These are phyloP conservation scores for Ophiocordyceps australis DNA, from an alignment of 2,329 filamentous ascomycete genomes.

Conservation along the genomic window DNA sequence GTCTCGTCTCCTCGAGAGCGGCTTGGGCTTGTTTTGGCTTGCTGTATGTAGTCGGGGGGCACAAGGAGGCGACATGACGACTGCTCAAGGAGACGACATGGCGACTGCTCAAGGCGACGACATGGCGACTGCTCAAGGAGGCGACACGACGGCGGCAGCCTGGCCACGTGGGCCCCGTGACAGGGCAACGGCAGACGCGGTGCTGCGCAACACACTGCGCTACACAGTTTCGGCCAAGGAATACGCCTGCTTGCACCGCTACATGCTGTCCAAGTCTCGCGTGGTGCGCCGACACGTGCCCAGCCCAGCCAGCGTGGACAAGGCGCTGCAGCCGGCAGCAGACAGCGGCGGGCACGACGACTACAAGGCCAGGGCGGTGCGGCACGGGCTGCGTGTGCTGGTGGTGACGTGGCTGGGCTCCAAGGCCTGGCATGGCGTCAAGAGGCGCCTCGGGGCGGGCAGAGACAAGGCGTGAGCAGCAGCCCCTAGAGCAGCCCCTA, in stretches of 20 bases:
- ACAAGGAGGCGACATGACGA: too few species aligned
- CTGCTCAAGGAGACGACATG: too few species aligned
- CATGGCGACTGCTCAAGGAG: too few species aligned
- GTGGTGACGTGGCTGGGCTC: conserved; percentile 41
- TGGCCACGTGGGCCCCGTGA: too few species aligned
- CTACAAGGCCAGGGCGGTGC: conserved; percentile 51
- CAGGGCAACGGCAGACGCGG: too few species aligned
- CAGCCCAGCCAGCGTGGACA: conserved; percentile 33
- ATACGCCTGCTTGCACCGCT: conserved; percentile 70
- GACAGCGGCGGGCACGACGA: conserved; percentile 35
- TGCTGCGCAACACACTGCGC: conserved; percentile 70
- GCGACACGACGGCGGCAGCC: too few species aligned
- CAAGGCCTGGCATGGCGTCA: conserved; percentile 41
- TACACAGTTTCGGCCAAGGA: conserved; percentile 76
- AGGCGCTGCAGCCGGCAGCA: conserved; percentile 13
- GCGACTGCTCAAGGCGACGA: too few species aligned
- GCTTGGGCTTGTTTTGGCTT: too few species aligned
- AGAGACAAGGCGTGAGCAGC: conserved; percentile 25
- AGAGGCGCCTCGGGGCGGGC: conserved; percentile 25
- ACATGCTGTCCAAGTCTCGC: conserved; percentile 57
- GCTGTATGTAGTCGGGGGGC: too few species aligned
- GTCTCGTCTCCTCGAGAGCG: too few species aligned
- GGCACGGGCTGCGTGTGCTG: conserved; percentile 56
- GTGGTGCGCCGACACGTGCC: conserved; percentile 35
- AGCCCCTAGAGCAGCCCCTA: too few species aligned